These are phyloP conservation scores for Aspergillus cavernicola DNA, from an alignment of 495 filamentous ascomycete genomes.

Conservation along the genomic window DNA sequence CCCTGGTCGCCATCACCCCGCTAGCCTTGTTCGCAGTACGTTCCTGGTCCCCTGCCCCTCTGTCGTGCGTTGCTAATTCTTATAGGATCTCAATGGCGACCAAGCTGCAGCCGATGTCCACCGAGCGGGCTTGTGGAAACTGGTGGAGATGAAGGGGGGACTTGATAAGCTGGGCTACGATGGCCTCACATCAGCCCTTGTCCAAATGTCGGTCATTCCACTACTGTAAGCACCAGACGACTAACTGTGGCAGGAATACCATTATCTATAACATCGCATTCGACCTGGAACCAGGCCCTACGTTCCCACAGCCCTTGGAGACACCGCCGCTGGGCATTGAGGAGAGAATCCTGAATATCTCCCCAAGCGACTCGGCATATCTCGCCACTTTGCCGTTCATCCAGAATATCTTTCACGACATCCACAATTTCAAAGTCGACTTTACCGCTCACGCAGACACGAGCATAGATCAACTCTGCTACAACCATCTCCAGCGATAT, in stretches of 20 bases:
- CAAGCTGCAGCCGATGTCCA: neutral
- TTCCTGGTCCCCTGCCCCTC: neutral
- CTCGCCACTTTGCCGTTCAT: neutral
- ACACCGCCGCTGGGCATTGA: neutral
- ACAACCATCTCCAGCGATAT: neutral
- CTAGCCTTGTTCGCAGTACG: slow-evolving; percentile 4
- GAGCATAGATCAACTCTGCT: neutral
- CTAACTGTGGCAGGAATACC: neutral
- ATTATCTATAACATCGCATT: slow-evolving; percentile 4
- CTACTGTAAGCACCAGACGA: neutral
- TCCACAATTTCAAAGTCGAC: neutral
- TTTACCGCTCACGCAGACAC: too few relatives aligned
- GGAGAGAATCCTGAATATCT: neutral
- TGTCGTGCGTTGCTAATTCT: neutral
- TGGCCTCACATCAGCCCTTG: neutral
- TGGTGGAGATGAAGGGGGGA: neutral
- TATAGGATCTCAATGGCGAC: slow-evolving; percentile 1
- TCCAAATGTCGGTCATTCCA: neutral
- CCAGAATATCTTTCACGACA: neutral
- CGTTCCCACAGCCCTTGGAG: neutral
- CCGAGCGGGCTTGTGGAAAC: neutral
- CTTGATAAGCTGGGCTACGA: slow-evolving; percentile 2
- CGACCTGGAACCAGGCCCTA: neutral
- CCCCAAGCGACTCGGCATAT: neutral
- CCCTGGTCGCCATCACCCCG: neutral